phyloP scores from a whole-genome alignment of 148 eudicot species.

The Nyssa sinensis region DNA sequence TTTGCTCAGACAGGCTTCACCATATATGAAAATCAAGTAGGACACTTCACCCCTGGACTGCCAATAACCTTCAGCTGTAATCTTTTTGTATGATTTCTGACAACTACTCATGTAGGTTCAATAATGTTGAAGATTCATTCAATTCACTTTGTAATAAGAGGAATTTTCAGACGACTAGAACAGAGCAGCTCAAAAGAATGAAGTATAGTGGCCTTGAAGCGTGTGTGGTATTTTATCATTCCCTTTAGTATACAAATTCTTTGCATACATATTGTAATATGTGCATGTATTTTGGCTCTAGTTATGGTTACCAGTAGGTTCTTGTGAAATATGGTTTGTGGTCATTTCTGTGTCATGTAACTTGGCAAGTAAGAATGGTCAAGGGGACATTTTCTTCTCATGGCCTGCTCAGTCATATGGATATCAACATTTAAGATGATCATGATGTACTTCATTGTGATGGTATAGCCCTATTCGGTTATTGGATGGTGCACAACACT shows the following conservation, averaged over 20 bases:
- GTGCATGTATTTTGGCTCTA: neutral
- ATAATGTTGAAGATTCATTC: constrained; percentile 42
- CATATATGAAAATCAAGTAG: constrained; percentile 83
- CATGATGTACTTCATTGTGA: too few species aligned
- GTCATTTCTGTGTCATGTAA: neutral
- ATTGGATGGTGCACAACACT: too few species aligned
- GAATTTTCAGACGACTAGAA: constrained; percentile 40
- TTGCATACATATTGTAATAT: neutral
- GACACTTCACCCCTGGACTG: too few species aligned
- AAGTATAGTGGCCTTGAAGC: constrained; percentile 41
- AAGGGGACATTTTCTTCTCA: too few species aligned
- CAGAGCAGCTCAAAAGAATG: constrained; percentile 54
- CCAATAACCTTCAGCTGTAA: neutral
- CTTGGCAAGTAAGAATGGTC: neutral
- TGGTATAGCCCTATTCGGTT: too few species aligned
- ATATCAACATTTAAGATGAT: too few species aligned
- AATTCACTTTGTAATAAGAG: constrained; percentile 48
- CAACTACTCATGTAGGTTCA: constrained; percentile 42
- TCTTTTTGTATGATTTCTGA: neutral
- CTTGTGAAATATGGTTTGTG: neutral
- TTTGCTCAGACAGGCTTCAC: constrained; percentile 90
- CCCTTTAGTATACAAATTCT: neutral
- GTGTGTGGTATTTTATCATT: constrained; percentile 36
- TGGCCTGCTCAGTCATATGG: too few species aligned
- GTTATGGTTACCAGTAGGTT: neutral